phyloP scores from a whole-genome alignment of 306 rosid species.

The Rubus parviflorus region DNA sequence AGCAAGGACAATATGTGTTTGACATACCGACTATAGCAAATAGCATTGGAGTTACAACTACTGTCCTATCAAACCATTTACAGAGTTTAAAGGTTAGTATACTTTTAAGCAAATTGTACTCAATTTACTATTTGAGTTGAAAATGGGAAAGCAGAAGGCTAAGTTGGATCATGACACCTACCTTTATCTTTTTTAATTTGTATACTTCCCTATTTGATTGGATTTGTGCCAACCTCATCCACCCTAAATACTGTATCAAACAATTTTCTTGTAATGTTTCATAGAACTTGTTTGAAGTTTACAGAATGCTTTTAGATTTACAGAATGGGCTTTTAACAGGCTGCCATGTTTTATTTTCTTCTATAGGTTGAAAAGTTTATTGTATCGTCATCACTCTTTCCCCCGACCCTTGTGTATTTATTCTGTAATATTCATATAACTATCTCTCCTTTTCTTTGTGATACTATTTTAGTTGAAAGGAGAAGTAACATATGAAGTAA shows the following conservation, averaged over 20 bases:
- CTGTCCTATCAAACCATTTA: constrained; percentile 59
- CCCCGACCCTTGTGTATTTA: not conserved
- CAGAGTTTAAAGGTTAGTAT: constrained; percentile 70
- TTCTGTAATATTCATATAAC: constrained; percentile 15
- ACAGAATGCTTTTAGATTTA: not conserved
- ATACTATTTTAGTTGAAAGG: constrained; percentile 59
- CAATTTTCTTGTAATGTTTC: not conserved
- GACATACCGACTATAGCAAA: constrained; percentile 76
- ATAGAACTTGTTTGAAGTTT: constrained; percentile 1
- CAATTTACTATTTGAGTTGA: not conserved
- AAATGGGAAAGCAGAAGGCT: not conserved
- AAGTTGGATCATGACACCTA: not conserved
- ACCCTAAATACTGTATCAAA: not conserved
- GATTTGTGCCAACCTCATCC: not conserved
- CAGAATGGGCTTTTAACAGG: constrained; percentile 5
- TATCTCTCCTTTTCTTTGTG: constrained; percentile 17
- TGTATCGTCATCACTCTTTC: not conserved
- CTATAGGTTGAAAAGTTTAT: not conserved
- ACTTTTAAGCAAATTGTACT: constrained; percentile 8
- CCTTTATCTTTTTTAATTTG: not conserved
- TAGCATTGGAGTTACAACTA: constrained; percentile 62
- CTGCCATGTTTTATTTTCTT: constrained; percentile 21
- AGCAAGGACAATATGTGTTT: constrained; percentile 76
- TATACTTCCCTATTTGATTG: not conserved
- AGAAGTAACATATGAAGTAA: constrained; percentile 84